Base-by-base conservation (phyloP, 176 grass and related monocot genomes). In the Juncus effusus region DNA sequence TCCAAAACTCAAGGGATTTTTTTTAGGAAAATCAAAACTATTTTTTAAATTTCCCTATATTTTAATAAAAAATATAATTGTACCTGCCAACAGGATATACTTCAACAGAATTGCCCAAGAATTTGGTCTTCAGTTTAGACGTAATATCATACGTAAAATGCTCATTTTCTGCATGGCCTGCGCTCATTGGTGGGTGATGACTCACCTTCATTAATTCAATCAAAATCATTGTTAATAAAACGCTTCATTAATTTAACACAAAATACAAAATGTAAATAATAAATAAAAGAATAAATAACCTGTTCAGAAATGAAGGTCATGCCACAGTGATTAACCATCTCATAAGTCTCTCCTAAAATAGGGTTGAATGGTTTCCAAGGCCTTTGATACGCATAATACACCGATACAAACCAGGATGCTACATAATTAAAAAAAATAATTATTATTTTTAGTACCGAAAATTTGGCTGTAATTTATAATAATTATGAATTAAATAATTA, bases 341-440 rank as follows among this genome's bases (percentile, higher is more conserved):
- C 94, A 74, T 82, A 99, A 7, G 94, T 99, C 65, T 99, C 94
- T 77, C 94, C 94, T 13, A 99, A 83, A 64, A 99, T 99, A 0
- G 94, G 89, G 82, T 99, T 99, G 70, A 99, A 99, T 58, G 95
- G 95, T 42, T 99, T 99, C 95, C 95, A 99, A 12, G 85, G 53
- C 69, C 95, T 83, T 4, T 99, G 94, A 68, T 78, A 87, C 4
- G 78, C 80, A 63, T 70, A 90, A 70, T 99, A 94, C 66, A 73
- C 72, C 1, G 95, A 99, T 66, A 99, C 75, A 81, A 90, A 89
- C 95, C 95, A 99, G 62, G 89, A 76, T 76, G 95, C 95, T 99
- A 78, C 60, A 90, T 74, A 40, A 15, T 58, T 56, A 69, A 56
- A 69, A 61, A 65, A 44, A 56, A 79, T 42, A 76, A 60, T 59